Conservation (phyloP, 495 filamentous ascomycete species). For the Aspergillus bridgeri region DNA sequence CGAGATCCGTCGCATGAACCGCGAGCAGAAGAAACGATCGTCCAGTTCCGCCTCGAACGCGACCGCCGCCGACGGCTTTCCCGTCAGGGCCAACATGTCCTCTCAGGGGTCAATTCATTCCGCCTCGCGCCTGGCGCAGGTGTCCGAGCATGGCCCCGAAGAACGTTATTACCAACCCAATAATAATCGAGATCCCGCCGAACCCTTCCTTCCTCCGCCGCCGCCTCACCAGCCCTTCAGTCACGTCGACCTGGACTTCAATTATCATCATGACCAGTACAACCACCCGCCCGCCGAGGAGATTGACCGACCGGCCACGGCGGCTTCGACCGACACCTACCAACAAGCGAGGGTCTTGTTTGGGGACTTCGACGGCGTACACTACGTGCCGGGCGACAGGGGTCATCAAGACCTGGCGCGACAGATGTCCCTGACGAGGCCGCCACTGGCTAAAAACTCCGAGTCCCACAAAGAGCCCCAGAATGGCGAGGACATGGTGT, state of each 20-base stretch:
- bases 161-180: constrained; percentile 25
- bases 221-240: constrained; percentile 21
- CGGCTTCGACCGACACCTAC: constrained; percentile 65
- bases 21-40: constrained; percentile 64
- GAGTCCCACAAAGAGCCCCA: constrained; percentile 61
- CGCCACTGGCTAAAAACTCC: constrained; percentile 48
- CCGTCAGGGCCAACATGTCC: constrained; percentile 35
- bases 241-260: constrained; percentile 10
- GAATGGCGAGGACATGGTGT: constrained; percentile 76
- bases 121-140: constrained; percentile 49
- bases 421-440: constrained; percentile 34
- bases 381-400: constrained; percentile 57
- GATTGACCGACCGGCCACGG: constrained; percentile 38
- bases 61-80: constrained; percentile 33
- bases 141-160: constrained; percentile 45
- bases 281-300: constrained; percentile 18
- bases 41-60: constrained; percentile 55
- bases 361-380: constrained; percentile 90
- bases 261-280: constrained; percentile 20
- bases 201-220: constrained; percentile 24
- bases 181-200: constrained; percentile 38
- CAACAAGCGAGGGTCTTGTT: constrained; percentile 71
- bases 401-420: constrained; percentile 29
- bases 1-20: constrained; percentile 75
- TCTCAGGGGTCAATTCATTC: constrained; percentile 62